Base-by-base conservation (phyloP, 1,139 yeast species). In the Zygosaccharomyces sapae region DNA sequence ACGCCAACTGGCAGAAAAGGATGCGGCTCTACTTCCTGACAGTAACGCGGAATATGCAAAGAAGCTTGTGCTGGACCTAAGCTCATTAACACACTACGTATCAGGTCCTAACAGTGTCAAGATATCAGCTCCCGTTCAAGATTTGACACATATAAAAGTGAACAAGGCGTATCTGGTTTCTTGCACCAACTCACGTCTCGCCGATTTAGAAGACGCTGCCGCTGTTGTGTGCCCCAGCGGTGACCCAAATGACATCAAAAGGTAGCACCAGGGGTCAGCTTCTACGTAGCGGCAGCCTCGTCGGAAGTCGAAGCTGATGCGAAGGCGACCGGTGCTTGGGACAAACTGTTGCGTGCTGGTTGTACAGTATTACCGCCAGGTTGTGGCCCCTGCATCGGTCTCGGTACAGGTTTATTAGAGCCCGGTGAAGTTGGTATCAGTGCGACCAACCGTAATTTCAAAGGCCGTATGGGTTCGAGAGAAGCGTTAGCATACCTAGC, bases 351-450 rank as follows among this genome's bases (percentile, higher is more conserved):
- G 39, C 92, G 84, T 47, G 95, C 97, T 10, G 99, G 99, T 45
- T 96, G 97, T 48, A 86, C 73, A 59, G 90, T 97, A 33, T 78
- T 92, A 58, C 97, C 97, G 13, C 96, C 98, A 16, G 99, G 99
- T 19, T 92, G 99, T 72, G 99, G 99, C 42, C 99, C 99, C 33
- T 92, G 99, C 73, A 92, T 92, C 62, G 99, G 99, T 38, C 76
- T 92, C 48, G 99, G 99, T 52, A 77, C 94, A 33, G 99, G 99
- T 45, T 74, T 92, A 54, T 75, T 92, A 59, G 82, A 92, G 68
- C 92, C 88, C 41, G 98, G 98, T 39, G 97, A 92, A 69, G 95
- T 94, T 49, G 98, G 99, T 55, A 92, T 92, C 62, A 87, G 96
- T 56, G 98, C 98, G 50, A 94, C 98, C 7, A 92, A 92, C 73